Evolutionary conservation across 768 basidiomycete species (phyloP), one percentile per base, ranked within the genome.

Genomic region (Psilocybe subaeruginosa): DNA sequence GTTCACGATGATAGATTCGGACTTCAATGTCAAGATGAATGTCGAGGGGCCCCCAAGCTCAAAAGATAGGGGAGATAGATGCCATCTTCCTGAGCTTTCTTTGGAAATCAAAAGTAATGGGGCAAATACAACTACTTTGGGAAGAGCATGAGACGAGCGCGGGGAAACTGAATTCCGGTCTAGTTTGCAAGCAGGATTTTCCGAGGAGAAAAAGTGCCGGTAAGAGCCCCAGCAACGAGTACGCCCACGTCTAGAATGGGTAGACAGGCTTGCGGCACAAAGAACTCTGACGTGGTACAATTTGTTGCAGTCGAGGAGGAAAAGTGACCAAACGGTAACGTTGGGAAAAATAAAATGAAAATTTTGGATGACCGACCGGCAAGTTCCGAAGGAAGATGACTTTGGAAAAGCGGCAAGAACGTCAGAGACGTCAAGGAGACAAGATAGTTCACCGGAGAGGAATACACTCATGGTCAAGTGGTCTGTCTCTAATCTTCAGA

Each of bases 41-140:
- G 46, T 47, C 17, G 30, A 37, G 43, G 29, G 16, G 5, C 51
- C 29, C 19, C 27, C 43, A 35, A 30, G 51, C 12, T n/a, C 37
- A 5, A n/a, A 19, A 14, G 11, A 54, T 9, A 46, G 45, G 54
- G 53, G 54, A 46, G 54, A 56, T 56, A 56, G 54, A 46, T 53
- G 30, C n/a, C 46, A 54, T 48, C 52, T 29, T 37, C 31, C 39
- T 17, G 52, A 47, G 14, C 41, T 60, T 54, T 59, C 59, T 59
- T 54, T 60, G 57, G 57, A 50, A 27, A 39, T 43, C 33, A 19
- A 51, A 58, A 58, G 57, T n/a, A 50, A 51, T 58, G 57, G 57
- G 49, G 57, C 23, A 51, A 50, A 49, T 31, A 30, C 35, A 50
- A 11, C 57, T 52, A n/a, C 48, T 58, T 58, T 58, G 31, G 56